Conservation (phyloP, 345 rosid species). For the Euphorbia lathyris region DNA sequence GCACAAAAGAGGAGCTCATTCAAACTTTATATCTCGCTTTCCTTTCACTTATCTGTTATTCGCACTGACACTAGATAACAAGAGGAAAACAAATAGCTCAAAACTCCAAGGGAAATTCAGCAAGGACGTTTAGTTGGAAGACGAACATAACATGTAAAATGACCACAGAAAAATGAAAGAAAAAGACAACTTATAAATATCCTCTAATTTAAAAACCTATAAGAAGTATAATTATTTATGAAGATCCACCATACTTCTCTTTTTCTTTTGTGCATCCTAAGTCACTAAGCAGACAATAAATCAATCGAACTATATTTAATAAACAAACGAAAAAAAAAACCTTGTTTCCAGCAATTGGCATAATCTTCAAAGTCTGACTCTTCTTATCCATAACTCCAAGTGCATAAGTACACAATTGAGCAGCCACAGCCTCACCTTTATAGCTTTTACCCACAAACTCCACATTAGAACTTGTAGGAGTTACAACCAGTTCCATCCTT, state of each 20-base stretch:
- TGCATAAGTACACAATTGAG: constrained; percentile 56
- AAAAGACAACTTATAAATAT: neutral
- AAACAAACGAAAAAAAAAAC: constrained; percentile 25
- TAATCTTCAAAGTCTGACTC: constrained; percentile 49
- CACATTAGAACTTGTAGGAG: constrained; percentile 50
- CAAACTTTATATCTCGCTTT: neutral
- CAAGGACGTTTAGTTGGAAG: neutral
- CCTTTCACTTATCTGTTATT: too few relatives aligned
- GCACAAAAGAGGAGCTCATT: constrained; percentile 1
- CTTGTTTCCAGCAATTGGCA: constrained; percentile 81
- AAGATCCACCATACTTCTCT: neutral
- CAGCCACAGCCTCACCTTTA: constrained; percentile 59
- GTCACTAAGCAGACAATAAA: neutral
- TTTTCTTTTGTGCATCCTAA: neutral
- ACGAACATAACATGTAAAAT: neutral
- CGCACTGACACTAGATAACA: too few relatives aligned
- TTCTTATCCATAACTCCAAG: constrained; percentile 75
- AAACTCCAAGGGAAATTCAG: too few relatives aligned
- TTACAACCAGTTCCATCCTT: constrained; percentile 69
- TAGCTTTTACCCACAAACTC: constrained; percentile 71
- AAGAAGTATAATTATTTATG: neutral
- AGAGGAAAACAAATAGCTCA: too few relatives aligned
- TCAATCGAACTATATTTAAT: neutral
- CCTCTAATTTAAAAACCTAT: too few relatives aligned
- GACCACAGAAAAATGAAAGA: neutral